Conservation (phyloP, 352 stramenopile genomes). For the Phytophthora macrochlamydospora region DNA sequence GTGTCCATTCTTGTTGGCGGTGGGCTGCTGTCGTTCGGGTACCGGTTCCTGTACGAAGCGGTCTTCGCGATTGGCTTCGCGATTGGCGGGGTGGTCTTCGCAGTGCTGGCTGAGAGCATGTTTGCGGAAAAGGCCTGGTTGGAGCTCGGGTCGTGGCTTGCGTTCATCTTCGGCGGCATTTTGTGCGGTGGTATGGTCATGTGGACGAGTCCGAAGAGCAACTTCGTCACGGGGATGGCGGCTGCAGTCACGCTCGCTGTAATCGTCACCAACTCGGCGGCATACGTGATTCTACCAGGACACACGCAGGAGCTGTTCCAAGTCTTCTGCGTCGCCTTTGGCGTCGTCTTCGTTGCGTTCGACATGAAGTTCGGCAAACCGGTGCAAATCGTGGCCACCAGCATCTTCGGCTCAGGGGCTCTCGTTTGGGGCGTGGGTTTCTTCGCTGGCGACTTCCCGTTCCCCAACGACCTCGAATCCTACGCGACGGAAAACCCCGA, state of each 20-base stretch:
- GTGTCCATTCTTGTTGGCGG: conserved; percentile 36
- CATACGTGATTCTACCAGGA: conserved; percentile 36
- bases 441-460: conserved; percentile 48
- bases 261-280: conserved; percentile 35
- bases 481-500: conserved; percentile 25
- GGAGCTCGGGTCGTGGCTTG: conserved; percentile 35
- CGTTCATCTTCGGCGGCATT: conserved; percentile 36
- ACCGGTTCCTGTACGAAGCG: conserved; percentile 40
- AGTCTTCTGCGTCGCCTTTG: conserved; percentile 36
- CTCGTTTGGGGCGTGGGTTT: conserved; percentile 49
- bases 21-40: conserved; percentile 31
- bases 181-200: conserved; percentile 37
- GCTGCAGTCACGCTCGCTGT: conserved; percentile 37
- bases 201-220: conserved; percentile 37
- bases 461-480: conserved; percentile 35
- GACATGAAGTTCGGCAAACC: conserved; percentile 38
- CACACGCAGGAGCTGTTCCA: conserved; percentile 35
- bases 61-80: conserved; percentile 39
- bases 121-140: conserved; percentile 35
- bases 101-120: conserved; percentile 34
- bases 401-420: conserved; percentile 31
- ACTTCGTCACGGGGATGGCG: conserved; percentile 37
- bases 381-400: conserved; percentile 36
- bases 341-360: conserved; percentile 31
- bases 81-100: conserved; percentile 28